Evolutionary conservation across 2,329 filamentous ascomycete genomes (phyloP).

Genomic region (Cordyceps farinosa): DNA sequence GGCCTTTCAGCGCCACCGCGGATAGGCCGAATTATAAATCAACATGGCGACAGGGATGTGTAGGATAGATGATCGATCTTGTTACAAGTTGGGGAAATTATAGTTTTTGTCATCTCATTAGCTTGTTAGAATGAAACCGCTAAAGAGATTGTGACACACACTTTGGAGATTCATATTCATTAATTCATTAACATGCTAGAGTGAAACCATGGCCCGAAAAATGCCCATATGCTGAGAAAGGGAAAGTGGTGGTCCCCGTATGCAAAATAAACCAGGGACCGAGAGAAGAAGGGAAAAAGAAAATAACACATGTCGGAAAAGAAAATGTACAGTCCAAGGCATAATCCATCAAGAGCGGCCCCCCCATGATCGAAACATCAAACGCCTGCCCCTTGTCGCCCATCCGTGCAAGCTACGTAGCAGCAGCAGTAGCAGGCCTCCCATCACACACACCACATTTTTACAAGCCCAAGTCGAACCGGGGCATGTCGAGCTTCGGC

Average conservation of each 20-base stretch:
- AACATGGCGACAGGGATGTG: neutral
- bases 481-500: conserved; percentile 60
- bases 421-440: neutral
- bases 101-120: conserved; percentile 34
- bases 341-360: neutral
- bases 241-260: conserved; percentile 1
- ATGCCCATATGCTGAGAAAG: conserved; percentile 9
- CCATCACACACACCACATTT: conserved; percentile 17
- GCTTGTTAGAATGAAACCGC: conserved; percentile 31
- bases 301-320: conserved; percentile 10
- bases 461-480: conserved; percentile 45
- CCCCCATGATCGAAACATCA: conserved; percentile 11
- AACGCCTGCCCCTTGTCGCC: neutral
- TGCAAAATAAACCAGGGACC: neutral
- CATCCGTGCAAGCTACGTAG: neutral
- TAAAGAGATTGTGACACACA: too few relatives aligned
- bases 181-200: conserved; percentile 40
- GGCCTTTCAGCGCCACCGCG: conserved; percentile 59
- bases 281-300: conserved; percentile 16
- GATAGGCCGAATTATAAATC: conserved; percentile 6
- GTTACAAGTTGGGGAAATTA: conserved; percentile 15
- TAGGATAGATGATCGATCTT: conserved; percentile 16
- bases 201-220: conserved; percentile 20
- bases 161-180: conserved; percentile 23
- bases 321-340: conserved; percentile 3